Conservation (phyloP, 306 rosid species). For the Erythrophleum fordii region DNA sequence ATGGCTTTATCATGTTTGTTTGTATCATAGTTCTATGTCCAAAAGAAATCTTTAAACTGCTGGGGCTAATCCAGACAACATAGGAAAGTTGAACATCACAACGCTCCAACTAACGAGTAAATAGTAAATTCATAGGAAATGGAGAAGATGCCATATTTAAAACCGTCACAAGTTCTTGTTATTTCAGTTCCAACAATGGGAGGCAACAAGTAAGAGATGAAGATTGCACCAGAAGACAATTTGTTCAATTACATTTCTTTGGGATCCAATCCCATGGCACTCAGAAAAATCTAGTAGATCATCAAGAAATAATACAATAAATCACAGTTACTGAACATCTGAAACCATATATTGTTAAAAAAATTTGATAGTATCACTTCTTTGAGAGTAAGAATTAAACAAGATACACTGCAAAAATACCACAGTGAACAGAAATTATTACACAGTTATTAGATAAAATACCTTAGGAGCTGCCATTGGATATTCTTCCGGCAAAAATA, state of each 20-base stretch:
- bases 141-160: background rate
- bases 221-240: background rate
- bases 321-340: background rate
- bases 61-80: background rate
- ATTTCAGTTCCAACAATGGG: constrained; percentile 15
- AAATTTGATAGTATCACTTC: constrained; percentile 6
- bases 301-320: background rate
- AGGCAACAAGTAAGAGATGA: background rate
- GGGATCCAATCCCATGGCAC: background rate
- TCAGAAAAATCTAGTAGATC: background rate
- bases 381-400: constrained; percentile 1
- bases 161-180: background rate
- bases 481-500: constrained; percentile 93
- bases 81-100: background rate
- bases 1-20: constrained; percentile 1
- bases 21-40: constrained; percentile 14
- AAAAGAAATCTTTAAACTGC: background rate
- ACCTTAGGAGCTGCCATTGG: constrained; percentile 99
- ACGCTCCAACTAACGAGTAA: background rate
- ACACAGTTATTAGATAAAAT: constrained; percentile 25
- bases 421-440: constrained; percentile 19
- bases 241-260: background rate
- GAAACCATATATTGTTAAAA: background rate
- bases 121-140: background rate
- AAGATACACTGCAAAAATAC: constrained; percentile 15